Base-by-base conservation (phyloP, 1,139 yeast species). In the Pichia sp. region DNA sequence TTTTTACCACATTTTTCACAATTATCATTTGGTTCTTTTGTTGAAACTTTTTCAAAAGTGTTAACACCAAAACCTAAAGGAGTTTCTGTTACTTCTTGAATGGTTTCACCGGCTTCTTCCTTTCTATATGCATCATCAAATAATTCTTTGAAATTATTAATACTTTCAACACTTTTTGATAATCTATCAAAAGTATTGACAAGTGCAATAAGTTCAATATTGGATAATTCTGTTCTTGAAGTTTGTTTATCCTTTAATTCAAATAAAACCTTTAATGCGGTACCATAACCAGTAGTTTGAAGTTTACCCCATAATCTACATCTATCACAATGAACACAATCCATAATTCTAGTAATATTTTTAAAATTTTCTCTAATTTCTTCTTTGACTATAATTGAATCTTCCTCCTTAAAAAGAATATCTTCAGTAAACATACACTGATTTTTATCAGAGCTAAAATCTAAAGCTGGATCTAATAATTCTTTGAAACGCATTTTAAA, bases 291-390 rank as follows among this genome's bases (percentile, higher is more conserved):
- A 23, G 94, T 87, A 2, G 96, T 87, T 68, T 92, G 98, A 27
- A 92, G 76, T 65, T 94, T 92, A 20, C 98, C 98, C 98, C 98
- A 92, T 67, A 94, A 71, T 60, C 97, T 78, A 64, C 98, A 92
- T 62, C 97, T 76, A 63, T 92, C 98, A 68, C 98, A 92, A 33
- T 96, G 97, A 40, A 92, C 97, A 70, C 98, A 92, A 65, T 92
- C 96, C 97, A 94, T 92, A 42, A 92, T 79, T 42, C 87, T 84
- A 30, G 95, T 82, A 30, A 92, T 95, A 62, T 92, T 94, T 61
- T 80, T 81, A 64, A 92, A 94, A 48, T 95, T 81, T 37, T 76
- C 66, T 53, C 94, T 76, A 66, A 92, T 90, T 58, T 92, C 97
- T 52, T 83, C 80, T 55, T 86, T 83, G 49, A 85, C 68, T 22